A percentile compares a stretch with the other conserved stretches of the same genome.
Conservation (phyloP, 202 grass and related monocot genomes). For the Panicum virgatum region DNA sequence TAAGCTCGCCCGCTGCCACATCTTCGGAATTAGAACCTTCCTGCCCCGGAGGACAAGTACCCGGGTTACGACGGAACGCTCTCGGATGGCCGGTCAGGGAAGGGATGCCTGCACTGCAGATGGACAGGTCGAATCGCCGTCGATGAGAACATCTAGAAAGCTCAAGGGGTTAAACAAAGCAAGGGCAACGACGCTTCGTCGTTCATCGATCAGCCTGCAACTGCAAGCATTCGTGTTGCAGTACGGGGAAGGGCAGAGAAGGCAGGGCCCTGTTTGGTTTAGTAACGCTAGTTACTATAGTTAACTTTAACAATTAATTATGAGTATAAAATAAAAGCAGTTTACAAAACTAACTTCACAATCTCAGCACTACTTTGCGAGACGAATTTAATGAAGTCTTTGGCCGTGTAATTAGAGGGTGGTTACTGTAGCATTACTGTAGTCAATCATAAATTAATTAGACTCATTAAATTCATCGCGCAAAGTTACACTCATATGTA, state of each 20-base stretch:
- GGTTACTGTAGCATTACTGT: too few species aligned
- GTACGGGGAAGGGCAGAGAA: not conserved
- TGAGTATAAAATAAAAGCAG: too few species aligned
- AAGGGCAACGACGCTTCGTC: not conserved
- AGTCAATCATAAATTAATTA: too few species aligned
- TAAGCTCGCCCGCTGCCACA: not conserved
- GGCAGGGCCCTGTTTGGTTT: too few species aligned
- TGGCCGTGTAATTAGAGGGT: too few species aligned
- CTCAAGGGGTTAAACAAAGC: conserved; percentile 19
- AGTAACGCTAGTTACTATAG: too few species aligned
- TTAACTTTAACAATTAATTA: too few species aligned
- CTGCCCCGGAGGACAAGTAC: not conserved
- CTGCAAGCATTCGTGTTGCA: not conserved
- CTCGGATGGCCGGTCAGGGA: not conserved
- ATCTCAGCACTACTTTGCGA: too few species aligned
- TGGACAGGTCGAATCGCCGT: not conserved
- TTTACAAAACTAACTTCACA: too few species aligned
- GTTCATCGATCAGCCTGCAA: not conserved
- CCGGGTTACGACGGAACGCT: conserved; percentile 10
- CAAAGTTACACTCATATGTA: too few species aligned
- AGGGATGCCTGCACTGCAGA: conserved; percentile 14
- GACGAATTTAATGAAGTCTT: too few species aligned
- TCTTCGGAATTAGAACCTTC: conserved; percentile 29
- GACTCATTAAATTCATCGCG: too few species aligned
- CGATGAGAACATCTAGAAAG: conserved; percentile 9